Conservation (phyloP, 2,329 filamentous ascomycete genomes). For the Clonostachys sp. region DNA sequence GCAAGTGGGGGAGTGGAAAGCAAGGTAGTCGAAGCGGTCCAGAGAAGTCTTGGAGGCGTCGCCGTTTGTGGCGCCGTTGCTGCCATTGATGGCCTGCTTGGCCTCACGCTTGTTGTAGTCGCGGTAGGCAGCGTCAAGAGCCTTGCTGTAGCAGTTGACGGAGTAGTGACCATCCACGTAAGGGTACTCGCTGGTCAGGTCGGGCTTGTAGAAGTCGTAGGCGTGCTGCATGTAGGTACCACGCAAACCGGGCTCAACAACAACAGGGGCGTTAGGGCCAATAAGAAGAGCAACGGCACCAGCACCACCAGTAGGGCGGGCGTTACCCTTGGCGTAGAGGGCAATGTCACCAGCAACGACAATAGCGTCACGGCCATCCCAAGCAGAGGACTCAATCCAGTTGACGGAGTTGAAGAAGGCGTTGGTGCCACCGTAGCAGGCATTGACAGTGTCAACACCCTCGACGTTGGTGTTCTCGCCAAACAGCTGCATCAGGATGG, state of each 20-base stretch:
- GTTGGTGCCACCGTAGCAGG: slow-evolving; percentile 84
- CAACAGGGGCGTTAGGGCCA: slow-evolving; percentile 72
- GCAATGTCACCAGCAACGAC: slow-evolving; percentile 81
- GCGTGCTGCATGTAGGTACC: slow-evolving; percentile 79
- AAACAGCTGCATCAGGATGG: slow-evolving; percentile 82
- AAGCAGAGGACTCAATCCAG: slow-evolving; percentile 83
- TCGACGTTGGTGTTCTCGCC: slow-evolving; percentile 80
- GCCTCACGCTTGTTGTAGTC: slow-evolving; percentile 74
- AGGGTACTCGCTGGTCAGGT: slow-evolving; percentile 82
- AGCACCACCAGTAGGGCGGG: slow-evolving; percentile 76
- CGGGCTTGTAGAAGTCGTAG: slow-evolving; percentile 90
- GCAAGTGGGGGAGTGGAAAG: slow-evolving; percentile 83
- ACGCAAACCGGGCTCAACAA: slow-evolving; percentile 73
- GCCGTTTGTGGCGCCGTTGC: slow-evolving; percentile 47
- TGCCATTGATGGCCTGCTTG: slow-evolving; percentile 46
- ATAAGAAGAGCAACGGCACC: slow-evolving; percentile 76
- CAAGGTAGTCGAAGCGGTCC: slow-evolving; percentile 79
- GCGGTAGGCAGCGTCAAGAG: slow-evolving; percentile 76
- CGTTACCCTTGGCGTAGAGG: slow-evolving; percentile 78
- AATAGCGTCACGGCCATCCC: slow-evolving; percentile 79
- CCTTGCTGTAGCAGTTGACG: slow-evolving; percentile 75
- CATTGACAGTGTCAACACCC: slow-evolving; percentile 79
- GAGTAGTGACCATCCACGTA: slow-evolving; percentile 83
- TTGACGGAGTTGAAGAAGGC: slow-evolving; percentile 79
- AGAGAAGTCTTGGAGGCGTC: slow-evolving; percentile 53